Conservation (phyloP, 2,329 filamentous ascomycete genomes). For the Ophiostoma novo-ulmi region DNA sequence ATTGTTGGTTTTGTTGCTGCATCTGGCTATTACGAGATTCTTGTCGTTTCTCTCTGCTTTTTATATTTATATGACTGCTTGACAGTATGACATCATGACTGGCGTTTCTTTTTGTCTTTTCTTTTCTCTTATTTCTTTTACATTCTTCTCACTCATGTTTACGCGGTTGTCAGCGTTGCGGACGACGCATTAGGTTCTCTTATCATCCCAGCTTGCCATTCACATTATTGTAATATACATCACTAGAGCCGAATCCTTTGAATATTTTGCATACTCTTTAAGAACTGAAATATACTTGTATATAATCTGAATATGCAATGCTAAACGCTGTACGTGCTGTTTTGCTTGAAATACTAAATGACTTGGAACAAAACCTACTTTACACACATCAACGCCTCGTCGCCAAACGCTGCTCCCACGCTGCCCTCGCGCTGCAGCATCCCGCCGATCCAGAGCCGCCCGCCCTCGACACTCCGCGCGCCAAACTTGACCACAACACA, state of each 20-base stretch:
- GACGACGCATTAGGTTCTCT: background rate
- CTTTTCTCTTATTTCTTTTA: background rate
- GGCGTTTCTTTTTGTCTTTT: constrained; percentile 8
- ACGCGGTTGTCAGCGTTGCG: background rate
- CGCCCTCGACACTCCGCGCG: constrained; percentile 73
- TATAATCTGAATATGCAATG: background rate
- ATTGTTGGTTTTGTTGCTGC: background rate
- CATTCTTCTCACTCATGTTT: background rate
- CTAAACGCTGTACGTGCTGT: background rate
- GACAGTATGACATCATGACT: constrained; percentile 6
- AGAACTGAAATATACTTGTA: background rate
- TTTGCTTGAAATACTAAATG: too few species aligned
- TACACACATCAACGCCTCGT: constrained; percentile 74
- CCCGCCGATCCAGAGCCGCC: constrained; percentile 69
- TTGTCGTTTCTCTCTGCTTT: constrained; percentile 1
- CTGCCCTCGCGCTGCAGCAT: constrained; percentile 73
- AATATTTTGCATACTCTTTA: background rate
- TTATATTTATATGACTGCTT: background rate
- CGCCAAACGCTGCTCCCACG: constrained; percentile 66
- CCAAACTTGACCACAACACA: constrained; percentile 92
- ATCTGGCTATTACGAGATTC: background rate
- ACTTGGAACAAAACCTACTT: constrained; percentile 35
- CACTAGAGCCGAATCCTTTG: background rate
- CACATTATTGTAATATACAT: background rate
- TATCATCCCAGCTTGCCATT: background rate